Evolutionary conservation across 352 stramenopile species (phyloP).

Genomic region (Phytophthora pisi): DNA sequence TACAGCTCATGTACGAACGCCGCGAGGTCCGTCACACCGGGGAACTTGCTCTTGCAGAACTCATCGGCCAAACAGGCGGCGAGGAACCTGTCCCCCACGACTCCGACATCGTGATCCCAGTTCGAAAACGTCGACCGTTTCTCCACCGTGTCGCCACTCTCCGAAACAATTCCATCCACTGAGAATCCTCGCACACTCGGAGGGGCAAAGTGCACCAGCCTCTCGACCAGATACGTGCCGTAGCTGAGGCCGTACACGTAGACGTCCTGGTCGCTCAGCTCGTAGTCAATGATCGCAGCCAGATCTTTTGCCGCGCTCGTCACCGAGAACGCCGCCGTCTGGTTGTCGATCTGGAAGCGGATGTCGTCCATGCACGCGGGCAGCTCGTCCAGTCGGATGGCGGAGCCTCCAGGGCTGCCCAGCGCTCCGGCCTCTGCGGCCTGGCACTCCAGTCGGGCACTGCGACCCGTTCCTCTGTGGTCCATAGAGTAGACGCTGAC

Average conservation of each 20-base stretch:
- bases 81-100: slow-evolving; percentile 66
- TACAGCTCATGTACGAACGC: slow-evolving; percentile 62
- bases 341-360: slow-evolving; percentile 74
- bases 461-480: slow-evolving; percentile 67
- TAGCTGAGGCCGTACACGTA: slow-evolving; percentile 83
- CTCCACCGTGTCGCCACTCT: slow-evolving; percentile 54
- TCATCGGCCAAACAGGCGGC: slow-evolving; percentile 54
- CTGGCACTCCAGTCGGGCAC: slow-evolving; percentile 58
- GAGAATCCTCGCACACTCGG: slow-evolving; percentile 54
- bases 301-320: slow-evolving; percentile 78
- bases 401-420: slow-evolving; percentile 55
- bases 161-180: slow-evolving; percentile 74
- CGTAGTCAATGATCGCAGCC: slow-evolving; percentile 52
- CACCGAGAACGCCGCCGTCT: slow-evolving; percentile 70
- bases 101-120: slow-evolving; percentile 76
- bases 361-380: slow-evolving; percentile 76
- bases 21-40: slow-evolving; percentile 50
- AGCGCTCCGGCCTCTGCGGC: slow-evolving; percentile 52
- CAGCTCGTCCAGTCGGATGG: slow-evolving; percentile 61
- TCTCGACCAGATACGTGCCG: slow-evolving; percentile 74
- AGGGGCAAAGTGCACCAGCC: slow-evolving; percentile 61
- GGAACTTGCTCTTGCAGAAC: slow-evolving; percentile 74
- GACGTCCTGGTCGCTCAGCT: slow-evolving; percentile 57
- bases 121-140: slow-evolving; percentile 78
- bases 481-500: slow-evolving; percentile 78